Evolutionary conservation across 768 basidiomycete genomes (phyloP).

Genomic region (Strobilomyces dryophilus): DNA sequence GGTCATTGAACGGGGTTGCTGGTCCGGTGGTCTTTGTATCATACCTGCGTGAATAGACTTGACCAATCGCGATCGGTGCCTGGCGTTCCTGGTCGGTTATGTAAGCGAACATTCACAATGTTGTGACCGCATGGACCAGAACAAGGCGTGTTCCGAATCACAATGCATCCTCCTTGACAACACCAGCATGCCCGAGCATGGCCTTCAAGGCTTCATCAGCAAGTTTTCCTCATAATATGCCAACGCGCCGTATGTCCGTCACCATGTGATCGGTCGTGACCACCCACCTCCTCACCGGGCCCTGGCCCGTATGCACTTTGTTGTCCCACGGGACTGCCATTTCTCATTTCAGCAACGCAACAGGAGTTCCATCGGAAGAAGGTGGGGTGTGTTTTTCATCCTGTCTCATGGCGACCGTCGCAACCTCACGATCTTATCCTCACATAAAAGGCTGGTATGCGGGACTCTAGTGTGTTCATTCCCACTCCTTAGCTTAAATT

Average conservation of each 20-base stretch:
- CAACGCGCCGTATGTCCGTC: not conserved
- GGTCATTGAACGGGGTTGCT: not conserved
- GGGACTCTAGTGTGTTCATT: not conserved
- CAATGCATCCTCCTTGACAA: not conserved
- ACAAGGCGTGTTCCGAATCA: not conserved
- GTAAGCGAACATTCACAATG: not conserved
- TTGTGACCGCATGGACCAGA: not conserved
- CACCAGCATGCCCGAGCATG: not conserved
- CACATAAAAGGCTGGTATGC: conserved; percentile 9
- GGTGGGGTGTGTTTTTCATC: not conserved
- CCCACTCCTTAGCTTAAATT: not conserved
- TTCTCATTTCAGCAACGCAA: conserved; percentile 1
- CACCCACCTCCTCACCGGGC: no score
- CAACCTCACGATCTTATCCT: not conserved
- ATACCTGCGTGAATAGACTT: no score
- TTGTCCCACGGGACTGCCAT: not conserved
- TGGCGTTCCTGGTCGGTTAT: not conserved
- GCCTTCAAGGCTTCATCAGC: not conserved
- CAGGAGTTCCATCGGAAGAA: not conserved
- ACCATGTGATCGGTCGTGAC: no score
- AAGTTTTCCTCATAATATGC: not conserved
- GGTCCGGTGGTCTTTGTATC: no score
- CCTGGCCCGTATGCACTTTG: not conserved
- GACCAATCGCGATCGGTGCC: no score
- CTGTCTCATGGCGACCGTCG: conserved; percentile 14